Evolutionary conservation across 345 rosid species (phyloP).

Genomic region (Rhodamnia rubescens): DNA sequence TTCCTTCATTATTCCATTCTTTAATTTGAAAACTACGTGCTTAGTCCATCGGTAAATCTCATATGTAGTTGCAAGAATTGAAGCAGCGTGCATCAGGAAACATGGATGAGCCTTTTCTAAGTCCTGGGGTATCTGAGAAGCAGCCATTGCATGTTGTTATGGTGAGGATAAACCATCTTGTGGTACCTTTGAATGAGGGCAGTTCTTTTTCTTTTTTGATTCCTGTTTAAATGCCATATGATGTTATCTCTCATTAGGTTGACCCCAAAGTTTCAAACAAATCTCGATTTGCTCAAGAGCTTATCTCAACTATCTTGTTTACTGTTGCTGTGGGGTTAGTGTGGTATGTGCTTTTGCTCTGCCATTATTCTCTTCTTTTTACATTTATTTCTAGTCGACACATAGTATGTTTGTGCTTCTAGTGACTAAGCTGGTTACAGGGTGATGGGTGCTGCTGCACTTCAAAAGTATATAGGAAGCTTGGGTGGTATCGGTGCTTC

Average conservation of each 20-base stretch:
- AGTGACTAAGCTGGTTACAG: conserved; percentile 26
- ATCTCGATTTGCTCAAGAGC: conserved; percentile 84
- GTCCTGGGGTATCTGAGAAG: conserved; percentile 84
- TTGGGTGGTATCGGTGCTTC: conserved; percentile 96
- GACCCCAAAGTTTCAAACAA: conserved; percentile 74
- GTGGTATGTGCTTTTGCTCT: conserved; percentile 40
- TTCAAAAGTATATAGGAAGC: conserved; percentile 89
- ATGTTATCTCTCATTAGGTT: conserved; percentile 36
- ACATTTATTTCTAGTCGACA: neutral
- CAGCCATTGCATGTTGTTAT: conserved; percentile 92
- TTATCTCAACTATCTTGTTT: conserved; percentile 79
- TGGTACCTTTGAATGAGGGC: neutral
- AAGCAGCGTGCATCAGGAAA: conserved; percentile 83
- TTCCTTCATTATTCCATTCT: neutral
- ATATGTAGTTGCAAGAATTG: conserved; percentile 76
- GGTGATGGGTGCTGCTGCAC: conserved; percentile 94
- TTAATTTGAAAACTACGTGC: neutral
- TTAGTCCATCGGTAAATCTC: neutral
- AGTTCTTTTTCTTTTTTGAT: neutral
- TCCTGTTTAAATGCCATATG: neutral
- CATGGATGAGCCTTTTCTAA: conserved; percentile 54
- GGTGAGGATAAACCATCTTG: conserved; percentile 33
- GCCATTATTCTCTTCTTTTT: neutral
- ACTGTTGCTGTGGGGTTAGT: conserved; percentile 75
- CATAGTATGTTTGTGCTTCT: neutral